Evolutionary conservation across 2,329 filamentous ascomycete species (phyloP).

Genomic region (Ophiostoma populinum): DNA sequence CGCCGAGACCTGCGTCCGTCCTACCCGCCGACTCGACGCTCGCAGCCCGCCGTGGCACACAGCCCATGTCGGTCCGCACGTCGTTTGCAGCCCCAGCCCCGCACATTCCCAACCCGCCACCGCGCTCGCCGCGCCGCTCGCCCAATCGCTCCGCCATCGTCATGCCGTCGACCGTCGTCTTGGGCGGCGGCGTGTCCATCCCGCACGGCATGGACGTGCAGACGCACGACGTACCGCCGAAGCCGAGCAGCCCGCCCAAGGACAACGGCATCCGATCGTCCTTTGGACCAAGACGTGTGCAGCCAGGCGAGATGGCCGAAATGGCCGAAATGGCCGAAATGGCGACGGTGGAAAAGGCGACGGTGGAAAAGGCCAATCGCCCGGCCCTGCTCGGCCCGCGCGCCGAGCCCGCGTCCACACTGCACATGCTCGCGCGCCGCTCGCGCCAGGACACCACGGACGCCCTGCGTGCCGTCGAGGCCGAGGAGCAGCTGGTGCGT

Average conservation of each 20-base stretch:
- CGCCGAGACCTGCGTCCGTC: too few species aligned
- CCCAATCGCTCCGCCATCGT: not conserved
- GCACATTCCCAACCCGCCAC: not conserved
- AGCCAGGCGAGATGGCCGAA: too few species aligned
- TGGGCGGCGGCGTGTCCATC: slow-evolving; percentile 5
- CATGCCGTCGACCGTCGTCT: not conserved
- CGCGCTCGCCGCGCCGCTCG: slow-evolving; percentile 5
- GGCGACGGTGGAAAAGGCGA: too few species aligned
- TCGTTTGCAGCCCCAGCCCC: not conserved
- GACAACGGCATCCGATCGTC: slow-evolving; percentile 1
- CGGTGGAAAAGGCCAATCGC: too few species aligned
- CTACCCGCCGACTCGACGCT: too few species aligned
- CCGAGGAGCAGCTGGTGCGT: not conserved
- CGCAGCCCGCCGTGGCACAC: too few species aligned
- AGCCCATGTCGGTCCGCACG: too few species aligned
- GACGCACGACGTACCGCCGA: not conserved
- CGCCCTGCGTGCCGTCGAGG: slow-evolving; percentile 1
- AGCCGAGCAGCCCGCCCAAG: not conserved
- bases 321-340: too few species aligned
- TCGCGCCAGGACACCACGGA: slow-evolving; percentile 5
- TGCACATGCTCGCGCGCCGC: not conserved
- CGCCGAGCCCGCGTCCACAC: not conserved
- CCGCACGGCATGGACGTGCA: slow-evolving; percentile 2
- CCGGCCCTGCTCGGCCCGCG: too few species aligned
- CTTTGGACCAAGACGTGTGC: not conserved